Evolutionary conservation across 2,329 filamentous ascomycete genomes (phyloP).

Genomic region (Aspergillus ibericus): DNA sequence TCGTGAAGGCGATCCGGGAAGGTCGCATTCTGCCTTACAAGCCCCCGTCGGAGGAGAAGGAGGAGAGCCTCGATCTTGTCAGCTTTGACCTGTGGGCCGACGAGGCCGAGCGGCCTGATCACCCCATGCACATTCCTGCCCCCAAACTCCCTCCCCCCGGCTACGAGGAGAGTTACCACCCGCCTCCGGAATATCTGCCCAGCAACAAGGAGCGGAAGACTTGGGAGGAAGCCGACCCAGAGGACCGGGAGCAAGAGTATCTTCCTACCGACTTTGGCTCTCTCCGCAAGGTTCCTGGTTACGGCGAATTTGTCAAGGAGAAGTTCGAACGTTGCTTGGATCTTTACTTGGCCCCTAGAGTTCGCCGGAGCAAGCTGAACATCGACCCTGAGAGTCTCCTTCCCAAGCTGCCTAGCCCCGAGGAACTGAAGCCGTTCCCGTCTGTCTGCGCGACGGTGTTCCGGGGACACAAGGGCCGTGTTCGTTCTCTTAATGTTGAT

Average conservation of each 20-base stretch:
- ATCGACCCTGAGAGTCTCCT: slow-evolving; percentile 92
- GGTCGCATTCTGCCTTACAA: slow-evolving; percentile 91
- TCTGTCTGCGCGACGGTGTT: slow-evolving; percentile 86
- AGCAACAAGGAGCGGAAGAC: slow-evolving; percentile 77
- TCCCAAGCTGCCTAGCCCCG: slow-evolving; percentile 87
- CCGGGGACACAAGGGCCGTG: slow-evolving; percentile 81
- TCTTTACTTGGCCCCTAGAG: slow-evolving; percentile 87
- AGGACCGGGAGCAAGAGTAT: slow-evolving; percentile 88
- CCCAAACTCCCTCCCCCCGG: slow-evolving; percentile 91
- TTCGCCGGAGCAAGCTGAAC: slow-evolving; percentile 90
- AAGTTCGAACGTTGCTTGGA: slow-evolving; percentile 94
- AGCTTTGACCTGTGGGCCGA: slow-evolving; percentile 95
- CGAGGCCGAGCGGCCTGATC: slow-evolving; percentile 76
- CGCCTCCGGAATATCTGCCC: slow-evolving; percentile 89
- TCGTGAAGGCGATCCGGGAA: slow-evolving; percentile 92
- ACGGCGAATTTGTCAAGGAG: slow-evolving; percentile 87
- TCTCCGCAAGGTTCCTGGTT: slow-evolving; percentile 87
- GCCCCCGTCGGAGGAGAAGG: slow-evolving; percentile 70
- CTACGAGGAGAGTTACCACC: slow-evolving; percentile 95
- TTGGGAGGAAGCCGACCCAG: slow-evolving; percentile 84
- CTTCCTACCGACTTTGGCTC: slow-evolving; percentile 79
- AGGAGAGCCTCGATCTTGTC: slow-evolving; percentile 68
- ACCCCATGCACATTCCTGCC: slow-evolving; percentile 91
- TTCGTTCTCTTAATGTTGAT: slow-evolving; percentile 81
- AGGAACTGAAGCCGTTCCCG: slow-evolving; percentile 93